Percentiles rank a stretch among this genome's conserved stretches.
phyloP scores from a whole-genome alignment of 1,284 basidiomycete genomes.

The Paramarasmius palmivorus region DNA sequence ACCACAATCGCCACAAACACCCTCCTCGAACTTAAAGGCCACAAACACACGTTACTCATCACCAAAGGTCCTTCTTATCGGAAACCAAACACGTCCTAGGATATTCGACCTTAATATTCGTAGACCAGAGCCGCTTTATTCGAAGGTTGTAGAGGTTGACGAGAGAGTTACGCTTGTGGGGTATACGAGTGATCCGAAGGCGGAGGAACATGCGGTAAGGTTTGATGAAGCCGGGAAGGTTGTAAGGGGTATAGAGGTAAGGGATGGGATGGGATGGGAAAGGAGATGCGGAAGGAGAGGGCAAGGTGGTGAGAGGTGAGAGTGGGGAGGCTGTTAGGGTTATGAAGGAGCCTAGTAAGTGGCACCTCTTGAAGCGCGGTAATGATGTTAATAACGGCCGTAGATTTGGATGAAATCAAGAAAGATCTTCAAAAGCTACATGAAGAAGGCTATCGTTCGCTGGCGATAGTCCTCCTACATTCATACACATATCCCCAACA shows the following conservation, averaged over 20 bases:
- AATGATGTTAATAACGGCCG: not conserved
- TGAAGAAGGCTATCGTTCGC: constrained; percentile 76
- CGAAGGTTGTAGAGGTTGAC: constrained; percentile 84
- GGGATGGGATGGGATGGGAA: constrained; percentile 70
- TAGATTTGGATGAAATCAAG: constrained; percentile 50
- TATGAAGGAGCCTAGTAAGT: constrained; percentile 70
- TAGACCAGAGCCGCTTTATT: constrained; percentile 80
- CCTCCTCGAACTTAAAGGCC: constrained; percentile 91
- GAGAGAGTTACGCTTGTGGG: constrained; percentile 95
- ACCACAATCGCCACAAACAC: constrained; percentile 98
- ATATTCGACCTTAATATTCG: constrained; percentile 90
- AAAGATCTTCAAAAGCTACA: constrained; percentile 69
- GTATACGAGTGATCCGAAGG: constrained; percentile 86
- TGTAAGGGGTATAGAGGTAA: constrained; percentile 71
- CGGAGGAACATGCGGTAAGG: constrained; percentile 71
- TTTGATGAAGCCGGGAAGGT: constrained; percentile 76
- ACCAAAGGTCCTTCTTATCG: constrained; percentile 91
- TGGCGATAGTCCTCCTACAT: constrained; percentile 88
- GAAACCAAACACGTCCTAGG: constrained; percentile 89
- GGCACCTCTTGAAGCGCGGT: not conserved
- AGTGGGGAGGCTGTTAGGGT: constrained; percentile 93
- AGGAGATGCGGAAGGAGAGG: constrained; percentile 72
- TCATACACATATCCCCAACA: constrained; percentile 91
- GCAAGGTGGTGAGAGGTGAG: constrained; percentile 78
- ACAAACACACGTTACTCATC: constrained; percentile 88